phyloP scores from a whole-genome alignment of 139 green algal genomes.

The Auxenochlorella protothecoides region DNA sequence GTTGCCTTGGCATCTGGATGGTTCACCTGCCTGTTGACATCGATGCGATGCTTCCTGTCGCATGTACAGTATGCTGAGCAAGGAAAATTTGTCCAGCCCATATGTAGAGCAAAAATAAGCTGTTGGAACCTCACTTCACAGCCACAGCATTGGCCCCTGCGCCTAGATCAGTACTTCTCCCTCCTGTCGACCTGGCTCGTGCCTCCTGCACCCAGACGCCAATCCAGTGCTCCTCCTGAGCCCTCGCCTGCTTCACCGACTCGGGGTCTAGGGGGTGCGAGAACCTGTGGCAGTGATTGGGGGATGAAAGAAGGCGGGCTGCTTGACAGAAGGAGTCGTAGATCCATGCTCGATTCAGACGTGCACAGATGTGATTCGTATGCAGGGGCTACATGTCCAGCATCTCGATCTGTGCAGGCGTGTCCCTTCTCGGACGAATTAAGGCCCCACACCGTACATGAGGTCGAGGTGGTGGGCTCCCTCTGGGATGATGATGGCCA shows the following conservation, averaged over 20 bases:
- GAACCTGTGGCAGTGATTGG: constrained; percentile 26
- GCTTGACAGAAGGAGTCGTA: not conserved
- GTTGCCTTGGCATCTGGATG: too few relatives aligned
- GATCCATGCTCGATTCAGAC: too few relatives aligned
- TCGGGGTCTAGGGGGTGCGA: constrained; percentile 33
- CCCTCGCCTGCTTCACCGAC: constrained; percentile 26
- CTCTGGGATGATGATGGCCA: constrained; percentile 45
- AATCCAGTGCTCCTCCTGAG: constrained; percentile 31
- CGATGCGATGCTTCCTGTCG: too few relatives aligned
- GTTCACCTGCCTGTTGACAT: too few relatives aligned
- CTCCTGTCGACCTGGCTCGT: not conserved
- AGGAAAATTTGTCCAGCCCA: not conserved
- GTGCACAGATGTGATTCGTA: not conserved
- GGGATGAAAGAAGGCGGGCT: not conserved
- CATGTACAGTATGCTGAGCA: not conserved
- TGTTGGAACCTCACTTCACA: too few relatives aligned
- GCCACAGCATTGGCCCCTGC: too few relatives aligned
- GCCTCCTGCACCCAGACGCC: constrained; percentile 33
- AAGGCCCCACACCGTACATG: not conserved
- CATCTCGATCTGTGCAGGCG: not conserved
- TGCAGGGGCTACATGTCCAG: not conserved
- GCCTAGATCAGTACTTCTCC: too few relatives aligned
- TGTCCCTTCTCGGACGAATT: too few relatives aligned
- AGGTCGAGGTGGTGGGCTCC: constrained; percentile 14
- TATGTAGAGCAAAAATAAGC: too few relatives aligned